Evolutionary conservation across 148 eudicot genomes (phyloP).

Genomic region (Selenicereus undatus): DNA sequence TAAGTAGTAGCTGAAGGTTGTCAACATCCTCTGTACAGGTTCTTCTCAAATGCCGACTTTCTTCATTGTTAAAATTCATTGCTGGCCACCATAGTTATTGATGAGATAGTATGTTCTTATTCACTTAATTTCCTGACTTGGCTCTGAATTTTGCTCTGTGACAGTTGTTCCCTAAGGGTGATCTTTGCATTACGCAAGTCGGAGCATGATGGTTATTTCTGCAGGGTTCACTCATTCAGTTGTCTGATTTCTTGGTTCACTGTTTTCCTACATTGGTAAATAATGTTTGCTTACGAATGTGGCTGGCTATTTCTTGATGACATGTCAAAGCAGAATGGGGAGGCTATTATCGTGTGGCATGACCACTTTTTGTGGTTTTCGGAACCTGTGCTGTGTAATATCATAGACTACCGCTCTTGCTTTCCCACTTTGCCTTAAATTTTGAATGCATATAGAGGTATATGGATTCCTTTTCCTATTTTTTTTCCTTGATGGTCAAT

Average conservation of each 20-base stretch:
- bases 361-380: constrained; percentile 17
- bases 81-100: background rate
- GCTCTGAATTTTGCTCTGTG: background rate
- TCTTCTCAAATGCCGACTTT: background rate
- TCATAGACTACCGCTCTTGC: background rate
- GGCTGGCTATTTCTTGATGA: constrained; percentile 16
- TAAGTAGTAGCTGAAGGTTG: constrained; percentile 37
- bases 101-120: background rate
- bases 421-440: constrained; percentile 23
- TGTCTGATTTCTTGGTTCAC: constrained; percentile 17
- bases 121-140: background rate
- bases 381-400: constrained; percentile 23
- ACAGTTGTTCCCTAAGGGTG: constrained; percentile 26
- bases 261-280: constrained; percentile 20
- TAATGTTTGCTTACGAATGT: constrained; percentile 21
- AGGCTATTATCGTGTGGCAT: background rate
- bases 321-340: constrained; percentile 14
- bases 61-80: background rate
- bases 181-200: constrained; percentile 17
- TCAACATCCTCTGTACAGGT: constrained; percentile 34
- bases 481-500: background rate
- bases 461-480: constrained; percentile 4
- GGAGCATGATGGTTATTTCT: constrained; percentile 17
- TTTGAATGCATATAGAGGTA: constrained; percentile 19
- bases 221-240: constrained; percentile 18